Evolutionary conservation across 257 asterid genomes (phyloP).

Genomic region (Rauvolfia tetraphylla): DNA sequence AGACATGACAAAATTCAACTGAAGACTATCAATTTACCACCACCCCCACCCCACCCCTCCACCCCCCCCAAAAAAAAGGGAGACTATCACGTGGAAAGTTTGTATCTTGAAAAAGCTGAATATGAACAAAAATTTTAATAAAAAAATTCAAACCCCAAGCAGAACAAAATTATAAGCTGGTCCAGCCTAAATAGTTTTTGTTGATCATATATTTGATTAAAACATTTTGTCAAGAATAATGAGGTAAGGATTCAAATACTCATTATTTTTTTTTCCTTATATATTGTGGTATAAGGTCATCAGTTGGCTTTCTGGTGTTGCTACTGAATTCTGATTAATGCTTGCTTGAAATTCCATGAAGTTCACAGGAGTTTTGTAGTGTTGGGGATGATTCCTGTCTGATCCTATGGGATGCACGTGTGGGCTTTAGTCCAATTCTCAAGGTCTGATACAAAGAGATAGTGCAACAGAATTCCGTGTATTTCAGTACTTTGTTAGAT

Average conservation of each 20-base stretch:
- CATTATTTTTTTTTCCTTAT: neutral
- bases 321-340: conserved; percentile 14
- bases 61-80: too few species aligned
- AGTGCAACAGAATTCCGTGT: neutral
- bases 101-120: neutral
- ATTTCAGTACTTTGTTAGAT: neutral
- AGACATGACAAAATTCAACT: neutral
- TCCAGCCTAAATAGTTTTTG: neutral
- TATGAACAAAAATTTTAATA: neutral
- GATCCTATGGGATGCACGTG: conserved; percentile 95
- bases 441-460: conserved; percentile 46
- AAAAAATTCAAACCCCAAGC: neutral
- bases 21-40: too few species aligned
- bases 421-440: conserved; percentile 59
- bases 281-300: neutral
- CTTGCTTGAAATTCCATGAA: conserved; percentile 27
- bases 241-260: neutral
- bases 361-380: conserved; percentile 96
- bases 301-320: neutral
- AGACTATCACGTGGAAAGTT: neutral
- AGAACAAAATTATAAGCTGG: neutral
- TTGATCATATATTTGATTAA: neutral
- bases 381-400: conserved; percentile 99
- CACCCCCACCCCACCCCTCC: too few species aligned
- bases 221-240: neutral